Evolutionary conservation across 2,329 filamentous ascomycete species (phyloP).

Genomic region (Ceratocystis diversiconidia): DNA sequence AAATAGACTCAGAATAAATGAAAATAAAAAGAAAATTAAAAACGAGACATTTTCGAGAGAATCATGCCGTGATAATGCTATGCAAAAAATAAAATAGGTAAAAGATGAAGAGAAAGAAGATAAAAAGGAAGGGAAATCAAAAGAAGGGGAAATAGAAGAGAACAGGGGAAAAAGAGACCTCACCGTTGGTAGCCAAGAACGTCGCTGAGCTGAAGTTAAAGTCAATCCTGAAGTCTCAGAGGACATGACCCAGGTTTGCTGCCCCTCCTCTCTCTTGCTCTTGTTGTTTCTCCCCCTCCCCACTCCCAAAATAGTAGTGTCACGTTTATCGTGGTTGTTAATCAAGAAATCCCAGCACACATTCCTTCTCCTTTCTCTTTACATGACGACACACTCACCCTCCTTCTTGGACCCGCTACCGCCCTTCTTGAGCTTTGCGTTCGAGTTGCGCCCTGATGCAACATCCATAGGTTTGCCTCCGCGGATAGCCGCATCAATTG

Average conservation of each 20-base stretch:
- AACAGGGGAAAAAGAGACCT: not conserved
- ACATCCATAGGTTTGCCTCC: slow-evolving; percentile 43
- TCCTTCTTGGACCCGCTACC: slow-evolving; percentile 23
- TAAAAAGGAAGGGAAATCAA: not conserved
- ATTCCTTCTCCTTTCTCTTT: slow-evolving; percentile 20
- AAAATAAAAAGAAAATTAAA: not conserved
- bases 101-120: not conserved
- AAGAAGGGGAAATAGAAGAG: not conserved
- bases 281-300: too few species aligned
- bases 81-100: not conserved
- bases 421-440: slow-evolving; percentile 37
- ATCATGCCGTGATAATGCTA: slow-evolving; percentile 2
- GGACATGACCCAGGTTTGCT: too few species aligned
- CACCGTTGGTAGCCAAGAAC: not conserved
- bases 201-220: too few species aligned
- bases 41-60: not conserved
- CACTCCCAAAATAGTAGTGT: too few species aligned
- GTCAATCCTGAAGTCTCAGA: too few species aligned
- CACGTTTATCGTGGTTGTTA: too few species aligned
- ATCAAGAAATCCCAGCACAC: not conserved
- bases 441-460: slow-evolving; percentile 31
- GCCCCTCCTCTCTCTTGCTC: too few species aligned
- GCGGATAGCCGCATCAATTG: slow-evolving; percentile 70
- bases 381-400: slow-evolving; percentile 43
- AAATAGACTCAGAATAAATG: not conserved